phyloP scores from a whole-genome alignment of 441 rosid species.

The Adansonia rubrostipa region DNA sequence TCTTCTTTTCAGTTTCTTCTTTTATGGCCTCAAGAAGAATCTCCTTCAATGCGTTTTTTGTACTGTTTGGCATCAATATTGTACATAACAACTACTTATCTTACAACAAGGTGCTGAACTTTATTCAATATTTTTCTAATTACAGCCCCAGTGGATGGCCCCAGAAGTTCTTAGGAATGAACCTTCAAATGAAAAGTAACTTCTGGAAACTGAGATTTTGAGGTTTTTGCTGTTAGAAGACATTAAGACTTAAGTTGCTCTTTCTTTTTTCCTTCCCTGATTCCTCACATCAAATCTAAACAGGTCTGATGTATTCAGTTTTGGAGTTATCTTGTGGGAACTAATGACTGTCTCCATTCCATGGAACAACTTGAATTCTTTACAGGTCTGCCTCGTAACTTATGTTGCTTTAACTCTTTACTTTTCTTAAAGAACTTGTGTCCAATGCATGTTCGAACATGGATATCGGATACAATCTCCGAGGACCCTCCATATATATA shows the following conservation, averaged over 20 bases:
- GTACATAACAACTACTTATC: background rate
- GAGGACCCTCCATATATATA: too few relatives aligned
- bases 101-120: background rate
- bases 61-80: background rate
- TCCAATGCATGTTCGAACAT: too few relatives aligned
- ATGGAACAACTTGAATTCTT: slow-evolving; percentile 68
- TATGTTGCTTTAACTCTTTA: too few relatives aligned
- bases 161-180: slow-evolving; percentile 88
- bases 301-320: slow-evolving; percentile 89
- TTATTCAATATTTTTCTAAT: slow-evolving; percentile 10
- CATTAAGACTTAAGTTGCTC: background rate
- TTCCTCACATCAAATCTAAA: slow-evolving; percentile 18
- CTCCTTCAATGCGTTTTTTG: background rate
- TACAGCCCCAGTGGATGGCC: slow-evolving; percentile 98
- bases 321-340: slow-evolving; percentile 84
- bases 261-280: background rate
- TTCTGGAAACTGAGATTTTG: slow-evolving; percentile 17
- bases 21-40: background rate
- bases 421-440: too few relatives aligned
- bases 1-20: background rate
- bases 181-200: slow-evolving; percentile 84
- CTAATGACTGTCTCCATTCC: slow-evolving; percentile 74
- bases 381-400: slow-evolving; percentile 49
- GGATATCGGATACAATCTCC: too few relatives aligned
- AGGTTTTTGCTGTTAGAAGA: background rate